Evolutionary conservation across 306 rosid genomes (phyloP).

Genomic region (Malus asiatica): DNA sequence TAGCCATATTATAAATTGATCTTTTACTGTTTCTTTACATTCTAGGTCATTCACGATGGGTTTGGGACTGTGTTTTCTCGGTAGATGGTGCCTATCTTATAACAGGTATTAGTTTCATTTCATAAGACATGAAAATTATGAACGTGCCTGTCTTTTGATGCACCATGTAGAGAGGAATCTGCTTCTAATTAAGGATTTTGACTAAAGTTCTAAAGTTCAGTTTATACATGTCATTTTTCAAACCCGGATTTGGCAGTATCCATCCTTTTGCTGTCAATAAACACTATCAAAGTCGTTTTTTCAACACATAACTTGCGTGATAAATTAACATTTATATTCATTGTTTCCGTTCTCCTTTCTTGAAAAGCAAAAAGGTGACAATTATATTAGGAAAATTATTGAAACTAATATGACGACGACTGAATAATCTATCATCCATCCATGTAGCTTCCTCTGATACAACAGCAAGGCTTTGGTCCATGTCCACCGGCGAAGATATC

Average conservation of each 20-base stretch:
- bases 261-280: not conserved
- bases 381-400: not conserved
- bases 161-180: not conserved
- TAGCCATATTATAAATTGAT: not conserved
- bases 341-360: not conserved
- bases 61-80: constrained; percentile 99
- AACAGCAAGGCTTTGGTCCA: constrained; percentile 94
- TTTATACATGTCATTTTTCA: not conserved
- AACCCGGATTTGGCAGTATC: not conserved
- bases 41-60: constrained; percentile 94
- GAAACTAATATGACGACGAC: not conserved
- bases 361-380: not conserved
- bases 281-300: not conserved
- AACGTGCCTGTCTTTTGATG: not conserved
- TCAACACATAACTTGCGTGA: not conserved
- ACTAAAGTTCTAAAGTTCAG: not conserved
- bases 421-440: not conserved
- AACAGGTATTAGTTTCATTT: constrained; percentile 49
- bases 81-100: constrained; percentile 97
- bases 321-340: not conserved
- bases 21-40: constrained; percentile 16
- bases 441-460: constrained; percentile 85
- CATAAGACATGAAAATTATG: not conserved
- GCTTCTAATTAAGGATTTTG: not conserved
- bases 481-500: constrained; percentile 81